Evolutionary conservation across 345 rosid species (phyloP), one percentile per base, ranked within the genome.

Genomic region (Aethionema arabicum): DNA sequence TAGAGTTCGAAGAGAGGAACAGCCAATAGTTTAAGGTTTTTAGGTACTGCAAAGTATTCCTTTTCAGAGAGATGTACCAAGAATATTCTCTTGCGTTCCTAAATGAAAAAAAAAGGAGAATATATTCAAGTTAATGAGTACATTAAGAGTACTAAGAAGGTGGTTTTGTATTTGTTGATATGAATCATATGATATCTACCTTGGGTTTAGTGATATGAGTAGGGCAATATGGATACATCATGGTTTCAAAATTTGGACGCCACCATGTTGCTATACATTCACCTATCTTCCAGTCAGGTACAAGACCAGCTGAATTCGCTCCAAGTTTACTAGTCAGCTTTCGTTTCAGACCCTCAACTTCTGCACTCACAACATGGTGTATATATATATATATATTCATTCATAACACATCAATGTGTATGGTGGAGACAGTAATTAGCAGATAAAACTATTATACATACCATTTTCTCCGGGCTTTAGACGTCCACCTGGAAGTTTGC

Each of bases 401-500:
- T n/a, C n/a, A 65, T 27, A 40, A 27, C 60, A 49, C 42, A 13
- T 14, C 52, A 43, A 40, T 11, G 39, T 29, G 14, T 11, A 65
- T 7, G 16, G 39, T 46, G 16, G n/a, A 12, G 56, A 51, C 47
- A 57, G 27, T 65, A 21, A 8, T 21, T 35, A 32, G 2, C 58
- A 72, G 2, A 7, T 8, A 29, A 12, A 54, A 41, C 4, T 29
- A 3, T 0, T 65, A 40, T 44, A n/a, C n/a, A 57, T 82, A 90
- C 99, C 99, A 70, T 90, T 90, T 72, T 95, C 99, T 69, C 97
- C 96, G 51, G 96, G 95, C 82, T 83, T 95, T 67, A 95, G 63
- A 38, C 96, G 93, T 2, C 98, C 98, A 58, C 99, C 99, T 16
- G 96, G 98, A 77, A 95, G 96, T 78, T 95, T 95, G 81, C 97